Percentiles rank a stretch among this genome's conserved stretches.
These are phyloP conservation scores for Globisporangium viniferum DNA, from an alignment of 352 stramenopile species.

Conservation along the genomic window DNA sequence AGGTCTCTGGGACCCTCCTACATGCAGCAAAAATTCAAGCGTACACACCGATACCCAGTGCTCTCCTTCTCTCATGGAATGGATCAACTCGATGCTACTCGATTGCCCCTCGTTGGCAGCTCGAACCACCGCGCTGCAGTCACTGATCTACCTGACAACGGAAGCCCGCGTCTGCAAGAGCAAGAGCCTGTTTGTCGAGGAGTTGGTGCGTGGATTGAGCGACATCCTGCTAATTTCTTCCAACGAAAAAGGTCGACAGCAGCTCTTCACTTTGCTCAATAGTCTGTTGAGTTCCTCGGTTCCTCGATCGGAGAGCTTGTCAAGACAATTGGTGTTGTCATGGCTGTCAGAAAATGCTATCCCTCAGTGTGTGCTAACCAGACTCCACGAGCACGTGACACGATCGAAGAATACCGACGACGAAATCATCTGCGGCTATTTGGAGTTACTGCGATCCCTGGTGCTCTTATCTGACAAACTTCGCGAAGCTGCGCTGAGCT, in stretches of 20 bases:
- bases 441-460: constrained; percentile 8
- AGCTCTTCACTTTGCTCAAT: constrained; percentile 13
- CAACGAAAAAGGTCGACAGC: not conserved
- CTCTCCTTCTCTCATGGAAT: not conserved
- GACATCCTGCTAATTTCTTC: constrained; percentile 13
- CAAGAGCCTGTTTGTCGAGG: constrained; percentile 19
- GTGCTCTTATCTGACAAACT: constrained; percentile 9
- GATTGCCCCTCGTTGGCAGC: constrained; percentile 3
- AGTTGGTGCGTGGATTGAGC: constrained; percentile 24
- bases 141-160: constrained; percentile 1
- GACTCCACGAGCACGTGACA: not conserved
- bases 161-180: not conserved
- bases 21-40: not conserved
- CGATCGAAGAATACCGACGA: not conserved
- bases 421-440: not conserved
- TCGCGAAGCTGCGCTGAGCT: not conserved
- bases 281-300: not conserved
- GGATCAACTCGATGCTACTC: constrained; percentile 9
- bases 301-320: not conserved
- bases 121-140: not conserved
- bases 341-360: constrained; percentile 6
- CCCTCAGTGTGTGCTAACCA: not conserved
- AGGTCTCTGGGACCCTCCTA: not conserved
- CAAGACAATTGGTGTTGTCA: not conserved
- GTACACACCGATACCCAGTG: not conserved